A percentile compares a stretch with the other conserved stretches of the same genome.
Evolutionary conservation across 129 eudicot species (phyloP).

Genomic region (Artemisia tridentata): DNA sequence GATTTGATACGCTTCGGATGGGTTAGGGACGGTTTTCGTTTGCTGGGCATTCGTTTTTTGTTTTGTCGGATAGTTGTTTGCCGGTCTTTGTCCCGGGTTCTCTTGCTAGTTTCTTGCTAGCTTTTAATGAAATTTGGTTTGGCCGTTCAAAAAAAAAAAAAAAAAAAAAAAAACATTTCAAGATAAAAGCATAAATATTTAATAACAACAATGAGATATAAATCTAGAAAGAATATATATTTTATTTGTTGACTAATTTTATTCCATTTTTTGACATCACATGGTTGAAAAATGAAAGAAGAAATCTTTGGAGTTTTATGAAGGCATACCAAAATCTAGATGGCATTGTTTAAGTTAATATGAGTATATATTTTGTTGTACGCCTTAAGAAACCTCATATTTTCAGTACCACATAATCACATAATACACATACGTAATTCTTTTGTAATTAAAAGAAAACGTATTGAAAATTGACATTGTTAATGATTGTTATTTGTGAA

Average conservation of each 20-base stretch:
- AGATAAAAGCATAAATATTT: too few relatives aligned
- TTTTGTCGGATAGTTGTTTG: too few relatives aligned
- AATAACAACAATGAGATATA: too few relatives aligned
- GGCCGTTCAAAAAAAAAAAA: too few relatives aligned
- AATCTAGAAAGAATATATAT: neutral
- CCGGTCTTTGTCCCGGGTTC: too few relatives aligned
- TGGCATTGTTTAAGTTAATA: too few relatives aligned
- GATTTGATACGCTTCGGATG: too few relatives aligned
- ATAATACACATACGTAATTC: neutral
- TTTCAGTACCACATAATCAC: neutral
- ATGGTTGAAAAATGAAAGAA: conserved; percentile 16
- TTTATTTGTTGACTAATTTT: conserved; percentile 19
- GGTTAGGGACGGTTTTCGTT: too few relatives aligned
- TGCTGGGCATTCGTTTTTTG: too few relatives aligned
- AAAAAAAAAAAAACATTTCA: too few relatives aligned
- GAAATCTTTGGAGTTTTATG: conserved; percentile 22
- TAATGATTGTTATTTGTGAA: neutral
- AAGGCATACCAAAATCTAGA: conserved; percentile 18
- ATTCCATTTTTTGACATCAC: conserved; percentile 27
- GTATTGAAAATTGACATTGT: neutral
- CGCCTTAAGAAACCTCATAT: conserved; percentile 6
- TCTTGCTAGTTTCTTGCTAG: too few relatives aligned
- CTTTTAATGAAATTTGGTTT: too few relatives aligned
- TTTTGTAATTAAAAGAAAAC: neutral
- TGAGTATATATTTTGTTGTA: conserved; percentile 5